A percentile compares a stretch with the other conserved stretches of the same genome.
phyloP scores from a whole-genome alignment of 345 rosid genomes.

The Raphanus sativus region DNA sequence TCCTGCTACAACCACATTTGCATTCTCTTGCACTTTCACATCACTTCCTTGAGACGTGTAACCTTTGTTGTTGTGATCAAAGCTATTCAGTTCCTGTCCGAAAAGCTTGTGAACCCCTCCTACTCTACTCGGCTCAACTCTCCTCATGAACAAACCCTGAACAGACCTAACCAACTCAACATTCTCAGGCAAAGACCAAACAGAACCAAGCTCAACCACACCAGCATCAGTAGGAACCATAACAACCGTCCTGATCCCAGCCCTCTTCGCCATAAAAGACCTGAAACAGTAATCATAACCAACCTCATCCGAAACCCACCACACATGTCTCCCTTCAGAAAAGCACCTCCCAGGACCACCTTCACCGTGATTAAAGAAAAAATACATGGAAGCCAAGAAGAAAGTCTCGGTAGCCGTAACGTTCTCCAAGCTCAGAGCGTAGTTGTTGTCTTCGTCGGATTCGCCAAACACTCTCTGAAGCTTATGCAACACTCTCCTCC shows the following conservation, averaged over 20 bases:
- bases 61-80: background rate
- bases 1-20: slow-evolving; percentile 8
- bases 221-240: slow-evolving; percentile 82
- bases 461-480: slow-evolving; percentile 82
- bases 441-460: slow-evolving; percentile 80
- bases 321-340: background rate
- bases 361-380: background rate
- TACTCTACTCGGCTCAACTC: background rate
- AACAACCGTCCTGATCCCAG: slow-evolving; percentile 80
- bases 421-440: slow-evolving; percentile 76
- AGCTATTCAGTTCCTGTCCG: slow-evolving; percentile 69
- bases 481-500: slow-evolving; percentile 83
- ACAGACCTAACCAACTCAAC: slow-evolving; percentile 55
- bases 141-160: slow-evolving; percentile 54
- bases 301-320: slow-evolving; percentile 33
- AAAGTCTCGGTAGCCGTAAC: slow-evolving; percentile 94
- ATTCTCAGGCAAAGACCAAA: slow-evolving; percentile 72
- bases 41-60: background rate
- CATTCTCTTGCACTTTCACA: background rate
- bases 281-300: slow-evolving; percentile 73
- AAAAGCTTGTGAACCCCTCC: slow-evolving; percentile 66
- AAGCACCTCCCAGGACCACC: background rate
- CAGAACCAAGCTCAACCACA: slow-evolving; percentile 93
- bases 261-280: slow-evolving; percentile 77
- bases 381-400: slow-evolving; percentile 36